Evolutionary conservation across 108 stramenopile genomes (phyloP).

Genomic region (Cyclotella sp.): DNA sequence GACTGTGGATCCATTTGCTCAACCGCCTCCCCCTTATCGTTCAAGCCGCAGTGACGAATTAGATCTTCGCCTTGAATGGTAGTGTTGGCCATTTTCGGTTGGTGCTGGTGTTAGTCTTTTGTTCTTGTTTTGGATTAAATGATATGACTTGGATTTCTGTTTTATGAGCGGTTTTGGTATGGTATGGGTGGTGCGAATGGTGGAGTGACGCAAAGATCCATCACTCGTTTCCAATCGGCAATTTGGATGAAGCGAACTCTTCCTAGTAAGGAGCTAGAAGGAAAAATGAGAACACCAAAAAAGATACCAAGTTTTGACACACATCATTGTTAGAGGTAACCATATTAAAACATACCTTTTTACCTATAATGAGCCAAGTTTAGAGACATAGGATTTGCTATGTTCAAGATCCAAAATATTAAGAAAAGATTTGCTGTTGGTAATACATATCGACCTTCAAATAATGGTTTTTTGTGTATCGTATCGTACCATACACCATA

Average conservation of each 20-base stretch:
- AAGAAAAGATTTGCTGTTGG: no score
- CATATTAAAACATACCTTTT: no score
- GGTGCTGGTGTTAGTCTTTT: not conserved
- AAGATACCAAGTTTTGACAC: not conserved
- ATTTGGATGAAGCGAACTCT: not conserved
- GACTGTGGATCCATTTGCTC: slow-evolving; percentile 43
- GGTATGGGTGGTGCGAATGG: not conserved
- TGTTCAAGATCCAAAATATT: no score
- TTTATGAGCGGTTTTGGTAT: not conserved
- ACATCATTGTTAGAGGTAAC: no score
- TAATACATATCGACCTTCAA: no score
- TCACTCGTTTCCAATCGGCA: not conserved
- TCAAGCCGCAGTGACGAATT: slow-evolving; percentile 59
- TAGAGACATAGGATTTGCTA: no score
- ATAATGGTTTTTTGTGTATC: no score
- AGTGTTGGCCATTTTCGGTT: slow-evolving; percentile 43
- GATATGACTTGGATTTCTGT: not conserved
- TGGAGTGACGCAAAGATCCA: not conserved
- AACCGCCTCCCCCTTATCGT: slow-evolving; percentile 51
- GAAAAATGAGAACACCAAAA: slow-evolving; percentile 1
- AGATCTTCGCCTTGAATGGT: slow-evolving; percentile 49
- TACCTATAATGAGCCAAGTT: no score
- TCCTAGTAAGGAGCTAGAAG: not conserved
- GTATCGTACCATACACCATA: no score
- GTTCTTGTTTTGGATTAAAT: not conserved